Evolutionary conservation across 2,329 filamentous ascomycete species (phyloP), one percentile per base, ranked within the genome.

Genomic region (Colletotrichum simmondsii): DNA sequence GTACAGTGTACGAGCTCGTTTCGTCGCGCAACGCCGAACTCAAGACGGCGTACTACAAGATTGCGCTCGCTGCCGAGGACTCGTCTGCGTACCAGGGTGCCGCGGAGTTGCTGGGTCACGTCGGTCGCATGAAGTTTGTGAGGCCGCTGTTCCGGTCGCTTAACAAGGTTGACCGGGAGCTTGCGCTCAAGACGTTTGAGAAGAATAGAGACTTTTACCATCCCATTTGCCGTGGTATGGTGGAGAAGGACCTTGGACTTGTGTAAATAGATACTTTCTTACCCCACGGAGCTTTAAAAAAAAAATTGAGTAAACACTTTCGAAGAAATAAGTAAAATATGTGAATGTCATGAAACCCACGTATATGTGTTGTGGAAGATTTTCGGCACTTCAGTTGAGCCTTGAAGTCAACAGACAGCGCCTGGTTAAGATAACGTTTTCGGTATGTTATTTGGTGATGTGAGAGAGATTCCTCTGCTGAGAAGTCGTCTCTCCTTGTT

Each of bases 81-180:
- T 82, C 88, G 64, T 89, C 87, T 70, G 90, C 93, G 49, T 94
- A 96, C 78, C 80, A 90, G 72, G 92, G 92, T 1, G 91, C 94
- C 0, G 91, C 93, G 1, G 90, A 94, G 71, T 86, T 98, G 68
- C 86, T 98, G 52, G 94, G 94, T 37, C 88, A 88, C 65, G 95
- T 98, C 28, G 97, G 97, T 14, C 88, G 97, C 70, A 98, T 99
- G 97, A 98, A 98, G 89, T 98, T 96, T 82, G 96, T 98, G 72
- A 88, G 96, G 60, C 95, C 96, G 26, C 84, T 98, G 79, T 98
- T 93, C 85, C 89, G 93, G 74, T 89, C 90, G 62, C 85, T 99
- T 76, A 92, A 93, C 78, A 91, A 92, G 81, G 90, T 94, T 52
- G 92, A 98, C 83, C 87, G 90, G 59, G 85, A 91, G 30, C 83